Evolutionary conservation across 352 stramenopile species (phyloP).

Genomic region (Pseudoperonospora humuli): DNA sequence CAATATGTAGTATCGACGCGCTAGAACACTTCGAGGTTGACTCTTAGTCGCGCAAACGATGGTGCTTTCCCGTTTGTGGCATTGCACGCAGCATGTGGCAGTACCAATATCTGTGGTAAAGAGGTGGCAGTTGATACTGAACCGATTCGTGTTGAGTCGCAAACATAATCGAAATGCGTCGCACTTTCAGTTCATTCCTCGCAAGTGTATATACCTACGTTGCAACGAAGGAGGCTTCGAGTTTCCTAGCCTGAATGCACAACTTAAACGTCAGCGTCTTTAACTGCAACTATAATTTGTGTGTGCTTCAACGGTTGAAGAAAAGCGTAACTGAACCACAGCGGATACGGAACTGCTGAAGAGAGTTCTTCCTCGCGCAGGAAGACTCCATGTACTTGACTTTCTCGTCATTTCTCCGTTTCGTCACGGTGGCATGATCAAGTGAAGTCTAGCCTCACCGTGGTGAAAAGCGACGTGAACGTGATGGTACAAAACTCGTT

Average conservation of each 20-base stretch:
- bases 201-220: not conserved
- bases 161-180: not conserved
- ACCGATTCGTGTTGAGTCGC: not conserved
- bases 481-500: not conserved
- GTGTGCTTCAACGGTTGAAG: not conserved
- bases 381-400: not conserved
- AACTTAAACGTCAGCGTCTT: not conserved
- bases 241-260: not conserved
- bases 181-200: not conserved
- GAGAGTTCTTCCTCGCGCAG: not conserved
- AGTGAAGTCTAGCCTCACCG: not conserved
- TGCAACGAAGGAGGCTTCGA: not conserved
- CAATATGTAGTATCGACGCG: not conserved
- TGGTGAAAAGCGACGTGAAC: not conserved
- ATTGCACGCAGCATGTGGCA: not conserved
- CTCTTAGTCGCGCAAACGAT: conserved; percentile 2
- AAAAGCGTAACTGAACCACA: not conserved
- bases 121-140: not conserved
- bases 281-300: not conserved
- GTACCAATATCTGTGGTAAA: not conserved
- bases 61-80: conserved; percentile 1
- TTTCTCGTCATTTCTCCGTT: not conserved
- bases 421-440: not conserved
- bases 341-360: not conserved
- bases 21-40: not conserved